phyloP scores from a whole-genome alignment of 2,329 filamentous ascomycete genomes.

The Huntiella abstrusa region DNA sequence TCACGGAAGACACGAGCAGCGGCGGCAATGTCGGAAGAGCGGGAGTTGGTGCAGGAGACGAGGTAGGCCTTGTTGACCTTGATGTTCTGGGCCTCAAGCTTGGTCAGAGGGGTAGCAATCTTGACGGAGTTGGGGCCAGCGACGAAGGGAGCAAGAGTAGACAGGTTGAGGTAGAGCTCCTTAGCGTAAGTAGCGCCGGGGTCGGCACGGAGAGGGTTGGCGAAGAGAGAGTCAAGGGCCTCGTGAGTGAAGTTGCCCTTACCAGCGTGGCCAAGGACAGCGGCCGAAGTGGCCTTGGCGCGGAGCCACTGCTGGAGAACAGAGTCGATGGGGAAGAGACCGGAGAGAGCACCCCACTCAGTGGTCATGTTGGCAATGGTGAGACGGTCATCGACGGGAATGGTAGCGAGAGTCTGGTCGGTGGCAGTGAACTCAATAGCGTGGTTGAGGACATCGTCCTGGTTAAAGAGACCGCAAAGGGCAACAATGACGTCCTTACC shows the following conservation, averaged over 20 bases:
- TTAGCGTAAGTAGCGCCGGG: slow-evolving; percentile 68
- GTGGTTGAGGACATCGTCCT: slow-evolving; percentile 80
- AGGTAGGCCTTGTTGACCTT: slow-evolving; percentile 63
- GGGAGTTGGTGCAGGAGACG: slow-evolving; percentile 75
- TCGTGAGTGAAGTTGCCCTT: slow-evolving; percentile 49
- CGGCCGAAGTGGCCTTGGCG: slow-evolving; percentile 53
- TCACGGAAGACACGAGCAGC: slow-evolving; percentile 76
- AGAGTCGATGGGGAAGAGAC: slow-evolving; percentile 56
- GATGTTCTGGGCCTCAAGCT: slow-evolving; percentile 58
- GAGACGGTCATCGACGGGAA: slow-evolving; percentile 54
- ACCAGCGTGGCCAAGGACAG: slow-evolving; percentile 33
- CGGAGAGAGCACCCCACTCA: slow-evolving; percentile 54
- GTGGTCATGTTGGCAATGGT: slow-evolving; percentile 68
- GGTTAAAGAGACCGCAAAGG: slow-evolving; percentile 69
- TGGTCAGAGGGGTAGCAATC: slow-evolving; percentile 55
- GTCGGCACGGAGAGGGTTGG: slow-evolving; percentile 50
- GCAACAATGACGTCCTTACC: slow-evolving; percentile 92
- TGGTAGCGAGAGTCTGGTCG: slow-evolving; percentile 53
- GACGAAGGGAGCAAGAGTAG: slow-evolving; percentile 66
- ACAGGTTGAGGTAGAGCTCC: slow-evolving; percentile 61
- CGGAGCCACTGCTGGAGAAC: slow-evolving; percentile 56
- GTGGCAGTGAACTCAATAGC: slow-evolving; percentile 73
- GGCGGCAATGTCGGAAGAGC: slow-evolving; percentile 61
- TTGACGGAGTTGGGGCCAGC: slow-evolving; percentile 86
- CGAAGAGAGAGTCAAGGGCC: slow-evolving; percentile 51